Evolutionary conservation across 2,329 filamentous ascomycete genomes (phyloP).

Genomic region (Fusarium brevicatenulatum): DNA sequence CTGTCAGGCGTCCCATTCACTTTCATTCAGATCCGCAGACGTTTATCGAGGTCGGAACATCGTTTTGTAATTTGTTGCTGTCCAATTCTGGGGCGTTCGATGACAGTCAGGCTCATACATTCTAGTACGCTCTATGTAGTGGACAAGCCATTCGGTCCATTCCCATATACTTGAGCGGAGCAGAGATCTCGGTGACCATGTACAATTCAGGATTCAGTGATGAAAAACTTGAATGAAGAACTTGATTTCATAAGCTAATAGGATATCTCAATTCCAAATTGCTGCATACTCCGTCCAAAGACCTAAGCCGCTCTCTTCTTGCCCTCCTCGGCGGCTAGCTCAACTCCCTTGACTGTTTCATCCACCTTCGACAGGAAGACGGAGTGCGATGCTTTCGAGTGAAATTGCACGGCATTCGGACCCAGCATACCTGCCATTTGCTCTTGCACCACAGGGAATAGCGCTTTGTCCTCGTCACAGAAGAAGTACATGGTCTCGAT

Average conservation of each 20-base stretch:
- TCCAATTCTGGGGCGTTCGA: rapidly evolving
- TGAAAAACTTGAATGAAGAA: not conserved
- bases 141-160: rapidly evolving
- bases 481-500: conserved; percentile 43
- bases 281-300: rapidly evolving
- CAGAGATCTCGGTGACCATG: rapidly evolving
- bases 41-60: no score
- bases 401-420: conserved; percentile 3
- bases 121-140: rapidly evolving
- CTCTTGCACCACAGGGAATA: conserved; percentile 33
- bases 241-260: not conserved
- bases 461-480: conserved; percentile 39
- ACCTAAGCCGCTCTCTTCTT: not conserved
- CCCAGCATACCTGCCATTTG: conserved; percentile 33
- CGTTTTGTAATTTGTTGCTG: not conserved
- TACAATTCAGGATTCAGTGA: not conserved
- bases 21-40: not conserved
- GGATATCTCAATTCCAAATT: not conserved
- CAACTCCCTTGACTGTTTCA: conserved; percentile 28
- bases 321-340: conserved; percentile 21
- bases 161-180: no score
- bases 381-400: conserved; percentile 23
- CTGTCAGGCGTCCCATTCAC: not conserved
- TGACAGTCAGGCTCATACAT: not conserved
- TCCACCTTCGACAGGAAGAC: conserved; percentile 23